phyloP scores from a whole-genome alignment of 2,329 filamentous ascomycete species.

The Talaromyces sp. region DNA sequence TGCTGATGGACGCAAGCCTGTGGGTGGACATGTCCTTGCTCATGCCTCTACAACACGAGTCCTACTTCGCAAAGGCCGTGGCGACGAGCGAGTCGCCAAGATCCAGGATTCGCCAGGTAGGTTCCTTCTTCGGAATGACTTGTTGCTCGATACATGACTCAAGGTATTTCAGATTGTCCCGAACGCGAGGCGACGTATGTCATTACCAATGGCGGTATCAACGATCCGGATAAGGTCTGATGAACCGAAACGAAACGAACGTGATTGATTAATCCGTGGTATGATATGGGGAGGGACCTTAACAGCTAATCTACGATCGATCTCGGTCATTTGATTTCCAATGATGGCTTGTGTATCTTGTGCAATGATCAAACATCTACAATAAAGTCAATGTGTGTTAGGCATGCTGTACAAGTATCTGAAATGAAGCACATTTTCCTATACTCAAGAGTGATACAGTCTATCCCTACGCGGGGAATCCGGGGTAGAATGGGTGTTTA shows the following conservation, averaged over 20 bases:
- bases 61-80: slow-evolving; percentile 65
- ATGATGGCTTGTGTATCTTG: not conserved
- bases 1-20: slow-evolving; percentile 66
- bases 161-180: slow-evolving; percentile 56
- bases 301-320: not conserved
- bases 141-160: slow-evolving; percentile 2
- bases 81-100: slow-evolving; percentile 69
- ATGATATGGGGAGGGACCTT: not conserved
- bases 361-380: not conserved
- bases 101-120: slow-evolving; percentile 65
- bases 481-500: not conserved
- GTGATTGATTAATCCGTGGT: not conserved
- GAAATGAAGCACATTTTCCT: not conserved
- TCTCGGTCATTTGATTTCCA: not conserved
- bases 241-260: not conserved
- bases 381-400: not conserved
- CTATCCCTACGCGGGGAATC: not conserved
- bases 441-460: not conserved
- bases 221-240: slow-evolving; percentile 62
- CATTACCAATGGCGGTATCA: slow-evolving; percentile 68
- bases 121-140: slow-evolving; percentile 16
- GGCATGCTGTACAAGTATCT: not conserved
- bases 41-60: slow-evolving; percentile 67
- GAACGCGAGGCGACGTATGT: slow-evolving; percentile 69
- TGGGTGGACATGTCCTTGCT: slow-evolving; percentile 66